A percentile compares a stretch with the other conserved stretches of the same genome.
Evolutionary conservation across 768 basidiomycete genomes (phyloP).

Genomic region (Cystobasidium onofrii): DNA sequence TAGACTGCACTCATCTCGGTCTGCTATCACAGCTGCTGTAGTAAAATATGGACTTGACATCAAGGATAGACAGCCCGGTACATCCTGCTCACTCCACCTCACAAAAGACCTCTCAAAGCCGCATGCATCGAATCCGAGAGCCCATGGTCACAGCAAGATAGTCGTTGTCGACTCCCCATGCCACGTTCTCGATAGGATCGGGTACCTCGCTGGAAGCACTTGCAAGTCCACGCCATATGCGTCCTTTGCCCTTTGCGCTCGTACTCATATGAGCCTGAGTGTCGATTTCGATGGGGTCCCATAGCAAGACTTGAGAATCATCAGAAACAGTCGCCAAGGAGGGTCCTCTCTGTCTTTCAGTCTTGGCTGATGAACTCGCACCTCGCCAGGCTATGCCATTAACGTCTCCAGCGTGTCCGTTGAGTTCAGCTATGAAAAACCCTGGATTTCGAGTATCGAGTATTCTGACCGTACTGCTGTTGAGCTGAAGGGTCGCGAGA

Average conservation of each 20-base stretch:
- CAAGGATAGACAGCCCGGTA: neutral
- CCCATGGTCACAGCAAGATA: neutral
- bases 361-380: neutral
- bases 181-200: neutral
- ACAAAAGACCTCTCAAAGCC: neutral
- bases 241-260: neutral
- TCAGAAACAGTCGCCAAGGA: neutral
- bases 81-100: neutral
- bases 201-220: neutral
- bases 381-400: constrained; percentile 7
- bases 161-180: neutral
- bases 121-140: neutral
- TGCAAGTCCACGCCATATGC: neutral
- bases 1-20: no score
- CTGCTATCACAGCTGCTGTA: no score
- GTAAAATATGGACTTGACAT: no score
- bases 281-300: neutral
- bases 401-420: neutral
- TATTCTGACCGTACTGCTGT: neutral
- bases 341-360: neutral
- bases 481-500: neutral
- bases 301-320: neutral
- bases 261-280: neutral
- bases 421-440: neutral
- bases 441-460: neutral